These are phyloP conservation scores for Trametes pubescens DNA, from an alignment of 1,284 basidiomycete species.

Conservation along the genomic window DNA sequence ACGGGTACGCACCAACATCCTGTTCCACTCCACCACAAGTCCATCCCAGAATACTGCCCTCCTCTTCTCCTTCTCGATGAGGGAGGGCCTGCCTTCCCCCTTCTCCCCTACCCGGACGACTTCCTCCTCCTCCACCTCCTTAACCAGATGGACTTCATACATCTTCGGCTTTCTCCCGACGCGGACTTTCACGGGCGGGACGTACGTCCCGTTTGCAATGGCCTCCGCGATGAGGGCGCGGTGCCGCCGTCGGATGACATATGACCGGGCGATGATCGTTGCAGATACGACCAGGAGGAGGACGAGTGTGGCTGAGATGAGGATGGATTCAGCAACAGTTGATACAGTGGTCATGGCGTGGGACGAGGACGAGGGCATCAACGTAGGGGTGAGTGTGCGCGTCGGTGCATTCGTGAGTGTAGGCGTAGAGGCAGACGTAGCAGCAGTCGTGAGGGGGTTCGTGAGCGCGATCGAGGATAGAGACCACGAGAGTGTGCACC, in stretches of 20 bases:
- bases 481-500: neutral
- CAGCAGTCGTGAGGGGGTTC: slow-evolving; percentile 5
- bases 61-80: slow-evolving; percentile 26
- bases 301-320: slow-evolving; percentile 59
- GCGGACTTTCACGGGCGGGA: slow-evolving; percentile 40
- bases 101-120: slow-evolving; percentile 6
- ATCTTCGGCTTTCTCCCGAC: slow-evolving; percentile 33
- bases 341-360: slow-evolving; percentile 15
- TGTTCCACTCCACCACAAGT: slow-evolving; percentile 27
- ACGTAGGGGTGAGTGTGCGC: slow-evolving; percentile 16
- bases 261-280: slow-evolving; percentile 67
- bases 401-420: slow-evolving; percentile 17
- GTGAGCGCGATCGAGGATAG: slow-evolving; percentile 2
- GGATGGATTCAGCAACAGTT: slow-evolving; percentile 20
- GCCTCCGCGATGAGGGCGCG: slow-evolving; percentile 64
- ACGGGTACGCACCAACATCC: slow-evolving; percentile 30
- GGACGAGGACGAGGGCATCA: slow-evolving; percentile 11
- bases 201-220: slow-evolving; percentile 66
- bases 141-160: slow-evolving; percentile 32
- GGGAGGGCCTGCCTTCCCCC: slow-evolving; percentile 9
- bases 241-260: slow-evolving; percentile 64
- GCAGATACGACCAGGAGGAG: slow-evolving; percentile 70
- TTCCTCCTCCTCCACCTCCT: slow-evolving; percentile 14
- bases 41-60: slow-evolving; percentile 12
- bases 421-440: slow-evolving; percentile 4